Conservation (phyloP, 345 rosid species). For the Gossypioides kirkii region DNA sequence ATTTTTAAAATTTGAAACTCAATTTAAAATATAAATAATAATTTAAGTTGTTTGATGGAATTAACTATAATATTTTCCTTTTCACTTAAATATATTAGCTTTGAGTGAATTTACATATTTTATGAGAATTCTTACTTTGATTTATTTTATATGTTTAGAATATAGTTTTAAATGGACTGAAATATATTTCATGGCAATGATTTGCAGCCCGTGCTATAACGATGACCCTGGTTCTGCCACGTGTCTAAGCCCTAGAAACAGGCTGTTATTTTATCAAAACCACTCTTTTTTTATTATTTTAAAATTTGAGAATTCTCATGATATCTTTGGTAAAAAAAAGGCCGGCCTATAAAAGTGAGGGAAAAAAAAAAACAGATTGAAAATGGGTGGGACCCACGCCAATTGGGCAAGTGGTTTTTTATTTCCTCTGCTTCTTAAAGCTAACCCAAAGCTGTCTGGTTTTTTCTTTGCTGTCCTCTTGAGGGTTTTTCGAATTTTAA, state of each 20-base stretch:
- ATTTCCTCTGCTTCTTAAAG: conserved; percentile 1
- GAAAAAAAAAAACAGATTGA: neutral
- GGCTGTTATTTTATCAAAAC: conserved; percentile 20
- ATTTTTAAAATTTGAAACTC: too few species aligned
- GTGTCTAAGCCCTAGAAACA: conserved; percentile 3
- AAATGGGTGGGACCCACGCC: conserved; percentile 15
- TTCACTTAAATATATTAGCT: too few species aligned
- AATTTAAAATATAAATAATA: too few species aligned
- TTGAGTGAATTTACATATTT: too few species aligned
- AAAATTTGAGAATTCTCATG: neutral
- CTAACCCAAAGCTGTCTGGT: conserved; percentile 18
- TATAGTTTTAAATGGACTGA: neutral
- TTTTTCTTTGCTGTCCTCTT: conserved; percentile 15
- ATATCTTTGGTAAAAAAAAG: neutral
- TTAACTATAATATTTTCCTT: too few species aligned
- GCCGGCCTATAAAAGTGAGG: conserved; percentile 5
- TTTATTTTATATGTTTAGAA: neutral
- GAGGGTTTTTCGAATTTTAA: conserved; percentile 1
- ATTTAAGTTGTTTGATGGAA: too few species aligned
- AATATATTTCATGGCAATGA: neutral
- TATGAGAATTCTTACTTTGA: neutral
- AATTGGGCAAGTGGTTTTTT: neutral
- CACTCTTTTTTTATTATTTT: neutral
- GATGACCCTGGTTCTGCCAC: neutral
- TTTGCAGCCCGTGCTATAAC: neutral